These are phyloP conservation scores for Aurantiochytrium sp. DNA, from an alignment of 108 stramenopile species.

Conservation along the genomic window DNA sequence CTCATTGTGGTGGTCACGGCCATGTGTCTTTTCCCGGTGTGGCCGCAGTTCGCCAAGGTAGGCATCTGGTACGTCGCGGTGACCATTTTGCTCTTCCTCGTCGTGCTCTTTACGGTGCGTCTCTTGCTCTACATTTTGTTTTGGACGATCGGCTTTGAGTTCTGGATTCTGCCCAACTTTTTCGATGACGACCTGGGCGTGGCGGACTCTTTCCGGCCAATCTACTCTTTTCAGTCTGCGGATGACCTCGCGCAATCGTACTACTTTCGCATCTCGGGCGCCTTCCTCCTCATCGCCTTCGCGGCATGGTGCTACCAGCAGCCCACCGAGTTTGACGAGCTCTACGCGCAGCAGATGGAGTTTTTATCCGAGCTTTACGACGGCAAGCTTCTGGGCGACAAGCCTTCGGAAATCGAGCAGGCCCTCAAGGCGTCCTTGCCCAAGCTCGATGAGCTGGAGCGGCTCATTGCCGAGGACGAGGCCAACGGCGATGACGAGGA, in stretches of 20 bases:
- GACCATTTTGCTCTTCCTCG: constrained; percentile 84
- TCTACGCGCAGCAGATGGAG: constrained; percentile 88
- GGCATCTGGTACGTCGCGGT: constrained; percentile 91
- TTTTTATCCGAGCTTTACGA: constrained; percentile 96
- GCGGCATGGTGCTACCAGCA: constrained; percentile 95
- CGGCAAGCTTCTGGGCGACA: constrained; percentile 89
- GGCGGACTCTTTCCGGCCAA: constrained; percentile 88
- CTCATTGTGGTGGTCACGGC: constrained; percentile 51
- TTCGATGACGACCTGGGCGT: constrained; percentile 93
- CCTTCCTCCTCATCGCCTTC: constrained; percentile 83
- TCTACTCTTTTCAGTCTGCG: constrained; percentile 75
- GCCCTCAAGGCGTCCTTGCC: constrained; percentile 93
- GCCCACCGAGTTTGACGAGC: constrained; percentile 97
- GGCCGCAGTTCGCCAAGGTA: constrained; percentile 57
- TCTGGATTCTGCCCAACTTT: constrained; percentile 93
- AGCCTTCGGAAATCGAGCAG: constrained; percentile 81
- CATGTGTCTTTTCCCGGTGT: constrained; percentile 57
- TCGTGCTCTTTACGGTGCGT: constrained; percentile 77
- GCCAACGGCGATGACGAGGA: constrained; percentile 54
- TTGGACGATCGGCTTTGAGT: constrained; percentile 91
- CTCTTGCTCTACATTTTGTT: constrained; percentile 79
- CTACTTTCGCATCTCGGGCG: constrained; percentile 79
- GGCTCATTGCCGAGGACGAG: constrained; percentile 57
- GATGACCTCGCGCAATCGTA: constrained; percentile 62
- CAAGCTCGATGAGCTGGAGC: constrained; percentile 86